Conservation (phyloP, 108 stramenopile species). For the Cyclotella kingstonii region DNA sequence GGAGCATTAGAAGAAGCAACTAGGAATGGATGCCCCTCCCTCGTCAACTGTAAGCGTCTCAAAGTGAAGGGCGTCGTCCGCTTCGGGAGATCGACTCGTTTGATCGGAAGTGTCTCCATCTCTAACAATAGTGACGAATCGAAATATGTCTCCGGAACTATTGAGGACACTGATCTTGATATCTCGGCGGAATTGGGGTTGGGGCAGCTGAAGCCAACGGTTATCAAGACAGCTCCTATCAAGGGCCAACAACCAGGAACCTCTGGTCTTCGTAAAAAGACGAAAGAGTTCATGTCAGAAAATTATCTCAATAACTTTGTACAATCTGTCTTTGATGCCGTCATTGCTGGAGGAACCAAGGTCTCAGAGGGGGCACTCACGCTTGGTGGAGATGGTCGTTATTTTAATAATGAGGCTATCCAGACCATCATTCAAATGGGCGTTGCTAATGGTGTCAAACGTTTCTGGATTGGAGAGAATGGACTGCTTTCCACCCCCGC, state of each 20-base stretch:
- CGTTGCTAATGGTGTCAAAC: slow-evolving; percentile 92
- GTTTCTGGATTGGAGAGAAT: slow-evolving; percentile 96
- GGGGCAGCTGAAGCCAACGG: slow-evolving; percentile 76
- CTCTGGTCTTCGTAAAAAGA: slow-evolving; percentile 99
- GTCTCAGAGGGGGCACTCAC: slow-evolving; percentile 88
- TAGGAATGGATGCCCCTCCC: slow-evolving; percentile 82
- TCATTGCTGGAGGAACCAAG: slow-evolving; percentile 84
- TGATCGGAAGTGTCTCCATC: slow-evolving; percentile 86
- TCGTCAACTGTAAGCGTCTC: slow-evolving; percentile 88
- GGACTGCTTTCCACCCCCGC: slow-evolving; percentile 99
- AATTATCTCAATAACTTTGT: slow-evolving; percentile 99
- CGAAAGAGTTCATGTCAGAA: slow-evolving; percentile 91
- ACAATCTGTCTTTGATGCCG: slow-evolving; percentile 93
- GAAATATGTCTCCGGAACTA: slow-evolving; percentile 83
- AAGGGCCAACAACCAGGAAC: slow-evolving; percentile 99
- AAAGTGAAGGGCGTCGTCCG: slow-evolving; percentile 89
- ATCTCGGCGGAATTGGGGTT: slow-evolving; percentile 84
- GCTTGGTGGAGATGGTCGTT: slow-evolving; percentile 98
- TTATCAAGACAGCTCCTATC: slow-evolving; percentile 86
- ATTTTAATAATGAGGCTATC: slow-evolving; percentile 94
- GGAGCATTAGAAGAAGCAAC: slow-evolving; percentile 92
- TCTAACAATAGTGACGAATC: slow-evolving; percentile 89
- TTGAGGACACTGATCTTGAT: slow-evolving; percentile 84
- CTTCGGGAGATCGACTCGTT: slow-evolving; percentile 80
- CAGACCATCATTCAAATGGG: slow-evolving; percentile 97